These are phyloP conservation scores for Stropharia rugosoannulata DNA, from an alignment of 768 basidiomycete species.

Conservation along the genomic window DNA sequence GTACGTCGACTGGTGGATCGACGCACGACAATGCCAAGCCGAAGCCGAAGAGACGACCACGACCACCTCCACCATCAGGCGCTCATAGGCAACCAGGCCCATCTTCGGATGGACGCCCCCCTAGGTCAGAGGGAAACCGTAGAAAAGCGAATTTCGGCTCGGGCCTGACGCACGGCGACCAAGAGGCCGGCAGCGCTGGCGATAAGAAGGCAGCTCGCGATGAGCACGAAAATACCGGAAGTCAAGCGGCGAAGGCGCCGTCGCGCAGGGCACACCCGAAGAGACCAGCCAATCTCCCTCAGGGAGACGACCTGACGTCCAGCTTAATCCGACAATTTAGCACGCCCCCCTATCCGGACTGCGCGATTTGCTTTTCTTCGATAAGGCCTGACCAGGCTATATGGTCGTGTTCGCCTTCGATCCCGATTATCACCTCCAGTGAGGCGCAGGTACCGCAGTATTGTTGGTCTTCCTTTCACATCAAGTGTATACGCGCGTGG, in stretches of 20 bases:
- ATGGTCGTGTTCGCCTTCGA: constrained; percentile 83
- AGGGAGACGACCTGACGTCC: constrained; percentile 70
- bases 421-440: constrained; percentile 36
- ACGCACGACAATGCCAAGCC: constrained; percentile 1
- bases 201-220: neutral
- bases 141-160: constrained; percentile 25
- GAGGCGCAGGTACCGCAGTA: constrained; percentile 49
- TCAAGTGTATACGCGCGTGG: constrained; percentile 89
- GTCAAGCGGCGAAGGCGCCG: neutral
- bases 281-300: constrained; percentile 14
- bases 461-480: constrained; percentile 91
- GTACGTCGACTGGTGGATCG: constrained; percentile 10
- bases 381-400: constrained; percentile 79
- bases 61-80: neutral
- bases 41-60: constrained; percentile 6
- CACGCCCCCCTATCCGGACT: constrained; percentile 74
- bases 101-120: neutral
- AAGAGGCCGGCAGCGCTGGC: neutral
- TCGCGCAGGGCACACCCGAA: constrained; percentile 3
- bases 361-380: constrained; percentile 79
- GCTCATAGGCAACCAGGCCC: neutral
- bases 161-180: constrained; percentile 18
- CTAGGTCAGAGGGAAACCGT: constrained; percentile 9
- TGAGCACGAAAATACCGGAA: neutral
- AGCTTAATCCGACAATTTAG: constrained; percentile 64